Evolutionary conservation across 352 stramenopile species (phyloP).

Genomic region (Phytophthora europaea): DNA sequence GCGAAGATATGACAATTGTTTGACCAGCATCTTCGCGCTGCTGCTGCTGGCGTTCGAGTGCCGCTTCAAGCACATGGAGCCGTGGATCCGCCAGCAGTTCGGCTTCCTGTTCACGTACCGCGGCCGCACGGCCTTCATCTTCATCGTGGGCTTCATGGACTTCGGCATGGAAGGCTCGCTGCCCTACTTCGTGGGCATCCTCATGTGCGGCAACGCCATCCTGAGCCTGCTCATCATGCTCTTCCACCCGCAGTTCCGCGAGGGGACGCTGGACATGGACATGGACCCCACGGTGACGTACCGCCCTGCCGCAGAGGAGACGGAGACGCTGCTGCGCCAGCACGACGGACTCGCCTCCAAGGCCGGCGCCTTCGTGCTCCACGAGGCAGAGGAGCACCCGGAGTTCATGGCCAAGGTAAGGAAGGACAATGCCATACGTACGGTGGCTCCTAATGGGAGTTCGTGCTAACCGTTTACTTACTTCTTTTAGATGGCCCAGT

Average conservation of each 20-base stretch:
- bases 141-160: conserved; percentile 90
- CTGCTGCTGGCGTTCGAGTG: conserved; percentile 89
- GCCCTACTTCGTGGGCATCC: conserved; percentile 71
- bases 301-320: conserved; percentile 69
- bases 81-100: conserved; percentile 86
- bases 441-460: not conserved
- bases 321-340: conserved; percentile 68
- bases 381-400: conserved; percentile 78
- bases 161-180: conserved; percentile 87
- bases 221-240: conserved; percentile 85
- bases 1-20: conserved; percentile 3
- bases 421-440: not conserved
- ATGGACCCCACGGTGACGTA: conserved; percentile 88
- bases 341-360: conserved; percentile 71
- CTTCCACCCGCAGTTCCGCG: conserved; percentile 89
- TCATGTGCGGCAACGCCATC: conserved; percentile 84
- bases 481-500: conserved; percentile 51
- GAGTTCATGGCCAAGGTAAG: conserved; percentile 75
- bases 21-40: conserved; percentile 80
- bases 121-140: conserved; percentile 86
- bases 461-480: conserved; percentile 1
- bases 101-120: conserved; percentile 92
- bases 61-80: conserved; percentile 90
- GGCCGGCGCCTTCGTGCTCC: conserved; percentile 71
- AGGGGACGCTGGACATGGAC: conserved; percentile 66